phyloP scores from a whole-genome alignment of 768 basidiomycete species.

The Lactarius vividus region DNA sequence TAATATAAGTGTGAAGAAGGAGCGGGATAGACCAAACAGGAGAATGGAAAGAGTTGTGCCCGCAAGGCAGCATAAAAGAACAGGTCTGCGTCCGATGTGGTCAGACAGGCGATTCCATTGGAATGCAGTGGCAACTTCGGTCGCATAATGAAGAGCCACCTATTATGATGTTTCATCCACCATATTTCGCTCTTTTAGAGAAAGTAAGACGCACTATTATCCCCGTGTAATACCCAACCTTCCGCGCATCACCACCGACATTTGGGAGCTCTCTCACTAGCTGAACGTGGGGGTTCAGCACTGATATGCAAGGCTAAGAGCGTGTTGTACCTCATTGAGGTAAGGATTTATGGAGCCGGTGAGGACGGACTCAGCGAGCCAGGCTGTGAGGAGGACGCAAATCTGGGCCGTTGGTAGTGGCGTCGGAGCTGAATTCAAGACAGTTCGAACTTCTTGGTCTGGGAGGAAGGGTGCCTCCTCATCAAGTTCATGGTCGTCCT shows the following conservation, averaged over 20 bases:
- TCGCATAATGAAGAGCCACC: not conserved
- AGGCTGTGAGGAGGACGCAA: not conserved
- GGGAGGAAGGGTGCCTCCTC: too few species aligned
- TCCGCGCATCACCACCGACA: not conserved
- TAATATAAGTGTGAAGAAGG: not conserved
- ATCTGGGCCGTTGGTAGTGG: not conserved
- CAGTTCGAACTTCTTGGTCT: too few species aligned
- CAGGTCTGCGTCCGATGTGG: not conserved
- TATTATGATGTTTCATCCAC: not conserved
- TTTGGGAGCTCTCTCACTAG: not conserved
- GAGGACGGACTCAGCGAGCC: not conserved
- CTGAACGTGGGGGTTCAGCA: not conserved
- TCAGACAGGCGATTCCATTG: not conserved
- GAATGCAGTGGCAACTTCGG: not conserved
- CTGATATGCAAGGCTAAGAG: not conserved
- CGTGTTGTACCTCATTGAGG: not conserved
- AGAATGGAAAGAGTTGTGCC: not conserved
- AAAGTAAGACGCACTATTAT: not conserved
- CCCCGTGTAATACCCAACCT: not conserved
- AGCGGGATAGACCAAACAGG: not conserved
- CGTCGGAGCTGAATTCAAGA: not conserved
- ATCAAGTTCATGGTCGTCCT: too few species aligned
- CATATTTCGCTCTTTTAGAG: not conserved
- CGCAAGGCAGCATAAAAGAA: not conserved
- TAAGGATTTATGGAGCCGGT: not conserved